These are phyloP conservation scores for Vicia faba DNA, from an alignment of 306 rosid genomes.

Conservation along the genomic window DNA sequence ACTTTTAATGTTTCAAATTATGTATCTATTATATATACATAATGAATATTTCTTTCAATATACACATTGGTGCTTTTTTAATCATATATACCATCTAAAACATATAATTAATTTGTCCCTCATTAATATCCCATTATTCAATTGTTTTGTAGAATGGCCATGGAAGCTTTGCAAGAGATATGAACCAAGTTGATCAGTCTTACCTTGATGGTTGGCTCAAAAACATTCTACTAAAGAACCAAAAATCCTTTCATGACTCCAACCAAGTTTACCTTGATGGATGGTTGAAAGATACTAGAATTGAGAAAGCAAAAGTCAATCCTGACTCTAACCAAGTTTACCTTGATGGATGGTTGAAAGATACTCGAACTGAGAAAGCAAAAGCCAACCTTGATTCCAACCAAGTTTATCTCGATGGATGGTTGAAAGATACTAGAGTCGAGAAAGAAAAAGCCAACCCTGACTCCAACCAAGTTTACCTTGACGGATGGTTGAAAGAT, in stretches of 20 bases:
- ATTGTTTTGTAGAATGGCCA: neutral
- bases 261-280: slow-evolving; percentile 9
- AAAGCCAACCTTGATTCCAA: neutral
- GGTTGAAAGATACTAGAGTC: no score
- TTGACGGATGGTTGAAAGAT: no score
- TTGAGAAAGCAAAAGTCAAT: neutral
- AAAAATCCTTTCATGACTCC: neutral
- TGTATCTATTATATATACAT: neutral
- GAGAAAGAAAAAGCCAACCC: no score
- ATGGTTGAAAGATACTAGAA: neutral
- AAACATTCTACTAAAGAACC: neutral
- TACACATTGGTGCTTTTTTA: neutral
- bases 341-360: slow-evolving; percentile 26
- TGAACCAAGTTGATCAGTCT: slow-evolving; percentile 1
- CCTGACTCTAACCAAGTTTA: neutral
- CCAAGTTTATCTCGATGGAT: slow-evolving; percentile 3
- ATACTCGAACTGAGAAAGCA: neutral
- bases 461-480: no score
- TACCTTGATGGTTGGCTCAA: slow-evolving; percentile 7
- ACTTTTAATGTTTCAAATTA: neutral
- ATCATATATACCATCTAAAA: neutral
- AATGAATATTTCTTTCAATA: neutral
- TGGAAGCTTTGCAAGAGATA: neutral
- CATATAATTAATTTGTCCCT: neutral
- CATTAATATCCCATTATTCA: neutral